Evolutionary conservation across 345 rosid species (phyloP).

Genomic region (Erucastrum elatum): DNA sequence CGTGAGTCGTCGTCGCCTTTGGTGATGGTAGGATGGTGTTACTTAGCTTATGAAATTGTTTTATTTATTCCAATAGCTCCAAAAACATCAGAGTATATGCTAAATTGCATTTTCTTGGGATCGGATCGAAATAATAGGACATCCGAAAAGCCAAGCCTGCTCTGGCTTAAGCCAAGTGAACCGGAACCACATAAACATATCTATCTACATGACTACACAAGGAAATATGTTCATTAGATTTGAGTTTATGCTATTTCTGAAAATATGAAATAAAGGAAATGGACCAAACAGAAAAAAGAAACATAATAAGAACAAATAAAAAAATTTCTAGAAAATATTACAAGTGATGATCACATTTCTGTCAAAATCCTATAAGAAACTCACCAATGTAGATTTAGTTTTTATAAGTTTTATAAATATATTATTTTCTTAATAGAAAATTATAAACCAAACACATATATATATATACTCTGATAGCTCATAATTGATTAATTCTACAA

Average conservation of each 20-base stretch:
- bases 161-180: background rate
- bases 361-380: background rate
- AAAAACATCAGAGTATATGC: background rate
- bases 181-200: background rate
- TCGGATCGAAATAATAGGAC: background rate
- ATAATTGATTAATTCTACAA: conserved; percentile 1
- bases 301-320: background rate
- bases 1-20: conserved; percentile 14
- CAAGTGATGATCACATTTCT: background rate
- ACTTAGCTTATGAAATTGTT: background rate
- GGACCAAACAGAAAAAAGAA: background rate
- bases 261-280: no score
- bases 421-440: background rate
- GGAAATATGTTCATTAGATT: background rate
- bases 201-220: background rate
- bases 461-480: background rate
- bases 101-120: background rate
- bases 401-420: background rate
- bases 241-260: background rate
- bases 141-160: background rate
- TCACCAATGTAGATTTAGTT: background rate
- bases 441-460: background rate
- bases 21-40: background rate
- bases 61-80: background rate
- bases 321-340: background rate